Evolutionary conservation across 2,329 filamentous ascomycete genomes (phyloP).

Genomic region (Alternaria novae-zelandiae): DNA sequence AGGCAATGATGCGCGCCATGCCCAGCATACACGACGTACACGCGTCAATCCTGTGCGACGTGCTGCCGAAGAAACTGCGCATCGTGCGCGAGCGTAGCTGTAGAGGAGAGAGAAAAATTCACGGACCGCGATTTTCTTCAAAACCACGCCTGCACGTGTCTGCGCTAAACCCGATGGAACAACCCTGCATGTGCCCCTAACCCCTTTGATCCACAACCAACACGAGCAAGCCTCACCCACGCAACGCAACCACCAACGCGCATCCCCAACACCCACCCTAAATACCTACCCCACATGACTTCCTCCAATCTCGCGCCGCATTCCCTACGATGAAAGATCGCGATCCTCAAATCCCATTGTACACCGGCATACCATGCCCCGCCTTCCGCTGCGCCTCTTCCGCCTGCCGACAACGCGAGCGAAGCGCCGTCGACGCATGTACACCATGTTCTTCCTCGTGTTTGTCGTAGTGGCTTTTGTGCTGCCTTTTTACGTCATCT

Average conservation of each 20-base stretch:
- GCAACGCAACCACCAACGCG: not conserved
- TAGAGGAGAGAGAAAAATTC: not conserved
- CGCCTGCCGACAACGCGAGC: constrained; percentile 47
- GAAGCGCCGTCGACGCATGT: constrained; percentile 46
- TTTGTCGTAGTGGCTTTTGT: constrained; percentile 35
- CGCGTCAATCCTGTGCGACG: not conserved
- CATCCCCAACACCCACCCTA: not conserved
- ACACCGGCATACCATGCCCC: constrained; percentile 30
- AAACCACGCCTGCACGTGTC: constrained; percentile 16
- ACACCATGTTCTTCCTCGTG: constrained; percentile 45
- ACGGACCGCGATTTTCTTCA: constrained; percentile 9
- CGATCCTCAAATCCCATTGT: not conserved
- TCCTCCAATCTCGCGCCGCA: not conserved
- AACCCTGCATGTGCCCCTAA: constrained; percentile 14
- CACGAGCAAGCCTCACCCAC: not conserved
- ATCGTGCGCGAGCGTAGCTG: not conserved
- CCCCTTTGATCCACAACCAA: constrained; percentile 7
- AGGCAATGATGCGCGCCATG: not conserved
- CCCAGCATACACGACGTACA: not conserved
- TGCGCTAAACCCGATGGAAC: constrained; percentile 8
- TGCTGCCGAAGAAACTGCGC: not conserved
- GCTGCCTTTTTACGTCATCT: constrained; percentile 67
- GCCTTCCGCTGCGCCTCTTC: constrained; percentile 36
- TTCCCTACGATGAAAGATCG: not conserved
- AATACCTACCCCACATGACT: not conserved